Base-by-base conservation (phyloP, 2,329 filamentous ascomycete species). In the Colletotrichum sp. region DNA sequence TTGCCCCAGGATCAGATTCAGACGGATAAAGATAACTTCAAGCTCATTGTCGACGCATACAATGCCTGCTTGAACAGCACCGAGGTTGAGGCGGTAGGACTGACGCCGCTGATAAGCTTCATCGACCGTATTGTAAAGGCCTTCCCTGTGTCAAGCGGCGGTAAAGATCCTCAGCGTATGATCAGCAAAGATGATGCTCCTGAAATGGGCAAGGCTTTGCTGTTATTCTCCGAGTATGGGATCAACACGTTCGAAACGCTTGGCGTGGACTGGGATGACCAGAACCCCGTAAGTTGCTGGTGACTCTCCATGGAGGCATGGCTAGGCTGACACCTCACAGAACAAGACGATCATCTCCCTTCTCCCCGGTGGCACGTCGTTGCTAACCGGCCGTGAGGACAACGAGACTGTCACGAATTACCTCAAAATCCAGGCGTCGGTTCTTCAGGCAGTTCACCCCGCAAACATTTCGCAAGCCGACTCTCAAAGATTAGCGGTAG, bases 61-160 rank as follows among this genome's bases (percentile, higher is more conserved):
- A 83, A 90, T 75, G 88, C 92, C 51, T 95, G 93, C 79, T 87
- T 93, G 81, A 87, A 94, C 77, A 88, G 91, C 78, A 84, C 87
- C 7, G 81, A 83, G 11, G 87, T 93, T 62, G 87, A 88, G 74
- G 81, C 87, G 51, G 79, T 86, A 13, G 92, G 92, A 7, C 83
- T 88, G 8, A 79, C 85, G 70, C 92, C 92, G 5, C 81, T 95
- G 54, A 80, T 87, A n/a, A 80, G 87, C 7, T 81, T 94, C 24
- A 83, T 94, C 24, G 81, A 86, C 16, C 81, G 88, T 47, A 63
- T 76, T 38, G 57, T 38, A 6, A 54, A 69, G 21, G 63, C 66
- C 15, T 67, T 73, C 34, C 71, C 73, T 8, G 64, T 64, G 7
- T 76, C 77, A 15, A 77, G 82, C 34, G 79, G 78, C 33, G 66